These are phyloP conservation scores for Ophiostoma perfectum DNA, from an alignment of 2,329 filamentous ascomycete genomes.

Conservation along the genomic window DNA sequence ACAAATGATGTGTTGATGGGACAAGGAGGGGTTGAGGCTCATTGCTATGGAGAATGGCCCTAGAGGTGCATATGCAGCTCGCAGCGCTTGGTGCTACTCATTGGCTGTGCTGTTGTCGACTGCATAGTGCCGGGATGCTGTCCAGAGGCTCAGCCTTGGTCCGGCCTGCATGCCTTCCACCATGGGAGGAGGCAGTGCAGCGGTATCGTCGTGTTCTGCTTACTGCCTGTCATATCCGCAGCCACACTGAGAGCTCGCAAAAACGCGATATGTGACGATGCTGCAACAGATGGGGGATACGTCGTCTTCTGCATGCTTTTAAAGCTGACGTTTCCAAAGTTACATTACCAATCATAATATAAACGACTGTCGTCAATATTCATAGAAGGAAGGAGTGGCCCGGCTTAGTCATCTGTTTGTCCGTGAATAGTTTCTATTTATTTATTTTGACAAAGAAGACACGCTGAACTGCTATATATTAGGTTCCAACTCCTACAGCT, in stretches of 20 bases:
- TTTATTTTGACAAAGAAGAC: not conserved
- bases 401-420: too few species aligned
- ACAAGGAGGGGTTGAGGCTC: constrained; percentile 1
- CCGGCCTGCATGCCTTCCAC: not conserved
- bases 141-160: not conserved
- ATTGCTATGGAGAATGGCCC: not conserved
- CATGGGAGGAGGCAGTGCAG: not conserved
- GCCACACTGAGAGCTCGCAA: too few species aligned
- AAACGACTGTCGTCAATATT: too few species aligned
- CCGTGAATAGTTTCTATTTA: not conserved
- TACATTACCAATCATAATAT: too few species aligned
- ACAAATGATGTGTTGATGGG: not conserved
- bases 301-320: too few species aligned
- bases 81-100: not conserved
- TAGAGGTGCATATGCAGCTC: not conserved
- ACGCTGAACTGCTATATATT: not conserved
- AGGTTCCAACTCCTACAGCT: constrained; percentile 19
- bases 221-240: not conserved
- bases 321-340: too few species aligned
- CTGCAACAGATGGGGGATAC: too few species aligned
- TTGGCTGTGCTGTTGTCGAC: not conserved
- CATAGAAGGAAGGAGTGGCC: too few species aligned
- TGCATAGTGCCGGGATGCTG: not conserved
- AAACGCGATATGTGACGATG: too few species aligned
- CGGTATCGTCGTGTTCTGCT: not conserved